These are phyloP conservation scores for Colletotrichum sp. DNA, from an alignment of 2,329 filamentous ascomycete genomes.

Conservation along the genomic window DNA sequence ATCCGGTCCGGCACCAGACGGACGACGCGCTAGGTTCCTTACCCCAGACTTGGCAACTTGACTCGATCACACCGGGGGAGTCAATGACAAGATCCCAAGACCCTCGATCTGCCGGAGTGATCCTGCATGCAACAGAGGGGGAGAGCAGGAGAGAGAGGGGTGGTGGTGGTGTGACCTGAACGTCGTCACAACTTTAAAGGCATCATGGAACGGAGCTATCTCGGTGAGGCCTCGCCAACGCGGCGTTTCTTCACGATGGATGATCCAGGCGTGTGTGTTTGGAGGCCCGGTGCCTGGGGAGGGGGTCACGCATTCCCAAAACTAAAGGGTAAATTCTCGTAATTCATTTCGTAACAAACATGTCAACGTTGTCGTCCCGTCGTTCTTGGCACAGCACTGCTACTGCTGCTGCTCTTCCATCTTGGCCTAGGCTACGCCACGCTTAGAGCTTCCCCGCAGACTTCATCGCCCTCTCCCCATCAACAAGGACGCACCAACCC, in stretches of 20 bases:
- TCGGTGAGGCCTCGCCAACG: conserved; percentile 6
- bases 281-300: neutral
- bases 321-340: neutral
- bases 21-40: neutral
- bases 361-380: neutral
- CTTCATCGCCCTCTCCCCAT: conserved; percentile 72
- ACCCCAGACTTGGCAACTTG: conserved; percentile 1
- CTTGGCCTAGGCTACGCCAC: neutral
- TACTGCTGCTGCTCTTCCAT: neutral
- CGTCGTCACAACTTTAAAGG: conserved; percentile 1
- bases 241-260: neutral
- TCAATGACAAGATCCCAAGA: neutral
- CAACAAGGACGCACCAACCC: conserved; percentile 88
- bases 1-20: neutral
- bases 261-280: neutral
- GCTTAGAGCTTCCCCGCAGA: conserved; percentile 57
- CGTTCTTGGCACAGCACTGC: neutral
- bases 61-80: neutral
- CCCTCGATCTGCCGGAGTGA: neutral
- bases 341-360: neutral
- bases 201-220: neutral
- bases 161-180: neutral
- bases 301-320: neutral
- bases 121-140: neutral
- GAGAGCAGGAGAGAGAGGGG: neutral